Base-by-base conservation (phyloP, 306 rosid genomes). In the Acacia melanoxylon region DNA sequence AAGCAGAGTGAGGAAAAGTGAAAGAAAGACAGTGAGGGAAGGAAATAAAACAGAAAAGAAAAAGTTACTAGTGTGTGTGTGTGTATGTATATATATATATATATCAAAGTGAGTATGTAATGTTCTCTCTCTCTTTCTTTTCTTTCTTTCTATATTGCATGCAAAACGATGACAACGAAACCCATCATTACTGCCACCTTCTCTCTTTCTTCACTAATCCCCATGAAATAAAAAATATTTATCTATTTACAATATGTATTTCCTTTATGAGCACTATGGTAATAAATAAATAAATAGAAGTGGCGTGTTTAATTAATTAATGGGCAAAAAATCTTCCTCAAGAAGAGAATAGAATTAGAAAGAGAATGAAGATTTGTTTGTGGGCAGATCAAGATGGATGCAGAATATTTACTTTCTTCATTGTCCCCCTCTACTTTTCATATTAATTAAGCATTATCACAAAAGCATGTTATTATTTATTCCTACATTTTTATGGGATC, bases 181-280 rank as follows among this genome's bases (percentile, higher is more conserved):
- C 76, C 79, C 89, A 90, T 93, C 93, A 91, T 93, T 91, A 83
- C 89, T 86, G 84, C 86, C 91, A 90, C 90, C 72, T 87, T 70
- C 90, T 80, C 75, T 85, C 84, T 85, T 93, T 87, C 74, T 84
- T 83, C 90, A 56, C 91, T 82, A 87, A 93, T 93, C 96, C 96
- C 96, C 59, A 91, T 76, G 84, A 86, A 91, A 85, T 69, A 69
- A n/a, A 58, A n/a, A 58, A 58, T 20, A n/a, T 54, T 4, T 20
- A 54, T 20, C 27, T 54, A 20, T 20, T 54, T 54, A 54, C 27
- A 54, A 8, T 19, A 54, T 52, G 58, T 83, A 51, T 82, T 41
- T 5, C 74, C 68, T 71, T 73, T 19, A 45, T 68, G 74, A 63
- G 75, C 68, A 70, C 54, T 78, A 37, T 0, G 72, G 0, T 3